Evolutionary conservation across 75 land plant species (phyloP), one percentile per base, ranked within the genome.

Genomic region (Pseudotsuga menziesii): DNA sequence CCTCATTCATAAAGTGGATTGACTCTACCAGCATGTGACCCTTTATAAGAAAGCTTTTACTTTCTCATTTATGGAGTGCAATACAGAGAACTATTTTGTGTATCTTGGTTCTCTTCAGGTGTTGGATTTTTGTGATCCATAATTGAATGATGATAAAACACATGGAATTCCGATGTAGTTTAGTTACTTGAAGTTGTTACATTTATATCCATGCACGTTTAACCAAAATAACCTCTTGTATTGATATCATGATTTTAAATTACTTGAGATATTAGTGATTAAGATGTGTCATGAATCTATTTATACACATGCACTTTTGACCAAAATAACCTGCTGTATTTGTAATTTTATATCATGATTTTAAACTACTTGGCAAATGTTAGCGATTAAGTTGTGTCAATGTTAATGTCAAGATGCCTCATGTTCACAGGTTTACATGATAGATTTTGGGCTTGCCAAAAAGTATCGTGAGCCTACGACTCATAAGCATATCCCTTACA

Each of bases 361-460:
- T 22, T 39, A 69, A 44, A 20, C 9, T 48, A 48, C 41, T 36
- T 19, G 7, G 71, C 19, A 35, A n/a, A 69, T 9, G 12, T 41
- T 69, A 39, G 39, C 41, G 52, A 20, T 39, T 48, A 48, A 48
- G 54, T 12, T 11, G 54, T 48, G 54, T 48, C 54, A 11, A 48
- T 48, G 11, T 48, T 48, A 48, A 1, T 69, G 22, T 12, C 17
- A 41, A 39, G 0, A 35, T 69, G 20, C n/a, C 71, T 64, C 4
- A 20, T 69, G 52, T n/a, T 69, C 25, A 69, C 84, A 90, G 92
- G 95, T 92, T 17, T 92, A 92, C 61, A 82, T 83, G 48, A 92
- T 92, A 83, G 95, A 92, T 58, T 92, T 81, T 86, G 95, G 95
- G 44, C 88, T 92, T 29, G 95, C 88, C 39, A 92, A 90, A 74